Percentiles rank a stretch among this genome's conserved stretches.
Conservation (phyloP, 1,284 basidiomycete species). For the Caloboletus inedulis region DNA sequence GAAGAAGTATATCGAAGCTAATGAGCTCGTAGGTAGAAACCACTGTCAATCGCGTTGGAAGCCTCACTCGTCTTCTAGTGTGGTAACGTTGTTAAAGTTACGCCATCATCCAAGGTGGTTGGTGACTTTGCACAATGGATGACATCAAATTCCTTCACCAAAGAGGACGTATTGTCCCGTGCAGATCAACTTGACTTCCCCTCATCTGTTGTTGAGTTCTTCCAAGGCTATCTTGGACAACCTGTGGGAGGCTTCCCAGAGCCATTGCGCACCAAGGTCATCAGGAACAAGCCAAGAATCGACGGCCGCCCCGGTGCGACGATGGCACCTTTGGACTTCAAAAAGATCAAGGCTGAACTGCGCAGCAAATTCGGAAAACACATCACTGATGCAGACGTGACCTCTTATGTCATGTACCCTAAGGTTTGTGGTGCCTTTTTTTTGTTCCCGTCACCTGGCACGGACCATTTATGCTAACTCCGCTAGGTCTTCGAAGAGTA, state of each 20-base stretch:
- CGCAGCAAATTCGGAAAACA: conserved; percentile 93
- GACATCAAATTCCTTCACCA: conserved; percentile 91
- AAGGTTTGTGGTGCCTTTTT: conserved; percentile 51
- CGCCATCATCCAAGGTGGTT: conserved; percentile 98
- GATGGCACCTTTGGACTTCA: conserved; percentile 90
- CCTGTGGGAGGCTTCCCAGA: conserved; percentile 99
- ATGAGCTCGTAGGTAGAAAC: conserved; percentile 67
- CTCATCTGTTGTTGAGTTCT: conserved; percentile 93
- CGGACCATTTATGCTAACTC: conserved; percentile 17
- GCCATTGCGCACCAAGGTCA: conserved; percentile 86
- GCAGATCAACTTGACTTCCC: conserved; percentile 97
- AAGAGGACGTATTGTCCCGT: conserved; percentile 82
- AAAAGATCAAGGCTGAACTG: conserved; percentile 92
- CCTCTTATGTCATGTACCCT: conserved; percentile 95
- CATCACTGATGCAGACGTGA: conserved; percentile 91
- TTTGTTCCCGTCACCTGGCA: conserved; percentile 2
- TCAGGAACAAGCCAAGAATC: conserved; percentile 92
- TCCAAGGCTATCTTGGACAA: conserved; percentile 97
- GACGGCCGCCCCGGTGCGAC: conserved; percentile 89
- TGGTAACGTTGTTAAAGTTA: conserved; percentile 99
- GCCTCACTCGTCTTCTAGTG: conserved; percentile 51
- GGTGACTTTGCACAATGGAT: conserved; percentile 99
- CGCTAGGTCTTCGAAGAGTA: conserved; percentile 94
- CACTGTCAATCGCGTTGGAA: conserved; percentile 9
- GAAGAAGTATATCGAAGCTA: conserved; percentile 97